These are phyloP conservation scores for Gossypium trilobum DNA, from an alignment of 441 rosid genomes.

Conservation along the genomic window DNA sequence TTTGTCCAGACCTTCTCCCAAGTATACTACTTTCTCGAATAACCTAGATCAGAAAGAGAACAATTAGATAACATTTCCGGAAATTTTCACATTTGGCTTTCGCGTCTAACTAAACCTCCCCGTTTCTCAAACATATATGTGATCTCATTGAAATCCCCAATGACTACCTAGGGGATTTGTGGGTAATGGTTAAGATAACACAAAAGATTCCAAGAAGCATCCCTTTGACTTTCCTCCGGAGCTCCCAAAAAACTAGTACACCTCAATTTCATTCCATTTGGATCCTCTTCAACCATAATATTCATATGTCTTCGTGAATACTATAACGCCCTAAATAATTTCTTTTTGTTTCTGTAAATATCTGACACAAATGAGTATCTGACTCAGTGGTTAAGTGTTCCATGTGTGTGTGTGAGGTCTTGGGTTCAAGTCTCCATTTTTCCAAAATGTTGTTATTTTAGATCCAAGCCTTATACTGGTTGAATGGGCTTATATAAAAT, in stretches of 20 bases:
- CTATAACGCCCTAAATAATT: no score
- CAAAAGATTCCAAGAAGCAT: not conserved
- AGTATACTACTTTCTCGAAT: not conserved
- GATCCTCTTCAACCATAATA: not conserved
- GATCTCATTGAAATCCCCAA: not conserved
- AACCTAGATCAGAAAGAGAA: not conserved
- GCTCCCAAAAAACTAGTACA: not conserved
- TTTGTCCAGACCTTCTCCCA: not conserved
- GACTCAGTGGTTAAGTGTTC: no score
- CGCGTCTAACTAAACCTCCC: not conserved
- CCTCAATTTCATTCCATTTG: not conserved
- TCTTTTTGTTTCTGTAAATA: no score
- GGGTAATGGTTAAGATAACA: not conserved
- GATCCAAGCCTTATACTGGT: no score
- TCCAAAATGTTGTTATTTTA: no score
- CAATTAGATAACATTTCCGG: not conserved
- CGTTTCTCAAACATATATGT: not conserved
- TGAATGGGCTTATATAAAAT: no score
- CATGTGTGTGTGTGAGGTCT: no score
- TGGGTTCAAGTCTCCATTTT: no score
- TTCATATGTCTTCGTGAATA: not conserved
- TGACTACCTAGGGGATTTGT: not conserved
- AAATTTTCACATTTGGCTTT: not conserved
- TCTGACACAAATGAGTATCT: no score
- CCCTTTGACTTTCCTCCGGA: not conserved